Evolutionary conservation across 2,329 filamentous ascomycete species (phyloP), one percentile per base, ranked within the genome.

Genomic region (Aspergillus melleus): DNA sequence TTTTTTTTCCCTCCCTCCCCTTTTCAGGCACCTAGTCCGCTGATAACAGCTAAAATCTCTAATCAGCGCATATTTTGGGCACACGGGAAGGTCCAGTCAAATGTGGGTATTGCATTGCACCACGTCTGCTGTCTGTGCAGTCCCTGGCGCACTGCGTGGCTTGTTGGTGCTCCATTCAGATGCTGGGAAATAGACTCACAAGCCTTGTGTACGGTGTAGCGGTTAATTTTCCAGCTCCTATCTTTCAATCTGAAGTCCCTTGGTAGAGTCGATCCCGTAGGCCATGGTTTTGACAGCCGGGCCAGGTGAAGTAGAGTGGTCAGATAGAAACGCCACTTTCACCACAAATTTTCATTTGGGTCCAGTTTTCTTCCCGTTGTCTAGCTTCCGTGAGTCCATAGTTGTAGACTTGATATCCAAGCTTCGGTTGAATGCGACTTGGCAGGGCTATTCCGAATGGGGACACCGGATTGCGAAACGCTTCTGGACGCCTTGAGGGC

Each of bases 391-490:
- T 49, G 53, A 55, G 53, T 49, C 53, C 49, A 47, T 32, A 49
- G 44, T 46, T 19, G 26, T 2, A 47, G 29, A 36, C 20, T 47
- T 19, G 42, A 39, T 52, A 52, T 44, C 20, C 47, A 42, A 44
- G 36, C 42, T 53, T 53, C 50, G 50, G 53, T 49, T 55, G 44
- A 26, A n/a, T 58, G 42, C 58, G 54, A 57, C 55, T 59, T 59
- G 59, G 44, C 52, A 54, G n/a, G 50, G 36, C 50, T 59, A 59
- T 64, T 46, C 64, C 59, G 46, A 52, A 66, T 63, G 54, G 57
- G 49, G 62, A 64, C 64, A 63, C 60, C 60, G 62, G 49, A 54
- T 54, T 20, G 46, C 55, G 52, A 51, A 44, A 46, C 16, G 46
- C 46, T 42, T 42, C 36, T 42, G 36, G 9, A 30, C 49, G 16